Evolutionary conservation across 2,329 filamentous ascomycete species (phyloP), one percentile per base, ranked within the genome.

Genomic region (Aspergillus viridinutans): DNA sequence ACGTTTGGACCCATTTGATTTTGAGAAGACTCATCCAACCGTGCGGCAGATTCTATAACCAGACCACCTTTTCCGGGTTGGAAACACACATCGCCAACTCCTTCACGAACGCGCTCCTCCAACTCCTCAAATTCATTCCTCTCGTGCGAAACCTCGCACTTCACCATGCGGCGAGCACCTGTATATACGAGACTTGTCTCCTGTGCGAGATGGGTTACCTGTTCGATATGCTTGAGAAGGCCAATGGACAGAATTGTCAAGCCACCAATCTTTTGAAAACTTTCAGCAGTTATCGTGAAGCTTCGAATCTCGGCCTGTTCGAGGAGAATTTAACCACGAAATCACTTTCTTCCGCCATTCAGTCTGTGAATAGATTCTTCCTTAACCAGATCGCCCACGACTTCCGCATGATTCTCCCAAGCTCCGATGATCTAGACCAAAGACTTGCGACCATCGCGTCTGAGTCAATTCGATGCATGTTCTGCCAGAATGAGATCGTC

Each of bases 171-270:
- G 91, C 94, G 0, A 90, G 90, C 8, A 84, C 88, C 14, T 99
- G 94, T 69, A 80, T 92, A 2, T 86, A 85, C 64, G 92, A 96
- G 55, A 83, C 85, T 32, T 99, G 94, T 72, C 79, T 99, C 45
- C 78, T 99, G 1, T 99, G 94, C 74, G 94, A 99, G 74, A 81
- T 99, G 63, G 94, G 94, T 1, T 99, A 94, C 71, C 79, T 99
- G 9, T 95, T 96, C 66, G 95, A 99, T 70, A 99, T 99, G 94
- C 82, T 99, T 25, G 90, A 97, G 67, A 99, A 97, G 72, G 94
- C 94, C 2, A 89, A 89, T 61, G 93, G 92, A 0, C 89, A 92
- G 56, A 96, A 95, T 58, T 99, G 94, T 64, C 94, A 99, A 71
- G 94, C 94, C 14, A 96, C 93, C 0, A 99, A 99, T 69, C 83